A percentile compares a stretch with the other conserved stretches of the same genome.
Evolutionary conservation across 2,329 filamentous ascomycete genomes (phyloP).

Genomic region (Diaporthe caulivora): DNA sequence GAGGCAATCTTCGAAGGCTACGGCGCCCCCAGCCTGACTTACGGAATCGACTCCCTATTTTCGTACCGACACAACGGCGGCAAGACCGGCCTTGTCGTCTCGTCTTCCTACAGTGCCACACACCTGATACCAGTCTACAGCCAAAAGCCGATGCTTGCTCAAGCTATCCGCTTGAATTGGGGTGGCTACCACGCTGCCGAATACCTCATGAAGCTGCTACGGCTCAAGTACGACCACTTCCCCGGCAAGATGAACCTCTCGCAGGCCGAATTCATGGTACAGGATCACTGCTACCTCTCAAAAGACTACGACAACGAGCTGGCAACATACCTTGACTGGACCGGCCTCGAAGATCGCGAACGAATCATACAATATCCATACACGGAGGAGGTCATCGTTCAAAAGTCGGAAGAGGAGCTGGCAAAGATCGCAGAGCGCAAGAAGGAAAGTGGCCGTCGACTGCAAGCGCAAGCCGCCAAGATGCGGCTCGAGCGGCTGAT

Average conservation of each 20-base stretch:
- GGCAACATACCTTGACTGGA: constrained; percentile 86
- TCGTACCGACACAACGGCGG: constrained; percentile 95
- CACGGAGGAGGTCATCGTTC: constrained; percentile 88
- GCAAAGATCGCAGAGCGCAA: constrained; percentile 91
- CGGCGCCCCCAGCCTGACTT: constrained; percentile 87
- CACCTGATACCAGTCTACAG: constrained; percentile 95
- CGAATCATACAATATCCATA: constrained; percentile 92
- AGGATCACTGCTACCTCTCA: constrained; percentile 91
- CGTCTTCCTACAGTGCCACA: constrained; percentile 92
- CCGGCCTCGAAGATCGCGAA: constrained; percentile 89
- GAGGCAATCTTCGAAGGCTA: constrained; percentile 99
- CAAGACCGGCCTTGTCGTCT: constrained; percentile 87
- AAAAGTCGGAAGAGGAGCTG: constrained; percentile 96
- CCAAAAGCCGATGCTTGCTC: constrained; percentile 83
- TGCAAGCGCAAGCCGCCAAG: constrained; percentile 97
- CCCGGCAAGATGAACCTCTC: constrained; percentile 86
- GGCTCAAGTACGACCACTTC: constrained; percentile 91
- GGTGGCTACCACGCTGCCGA: constrained; percentile 91
- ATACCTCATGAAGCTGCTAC: constrained; percentile 89
- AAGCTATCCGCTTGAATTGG: constrained; percentile 94
- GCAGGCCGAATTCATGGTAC: constrained; percentile 89
- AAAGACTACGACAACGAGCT: constrained; percentile 86
- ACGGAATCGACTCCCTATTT: constrained; percentile 96
- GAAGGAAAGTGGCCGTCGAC: constrained; percentile 89
- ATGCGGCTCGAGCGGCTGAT: constrained; percentile 96